Percentiles rank a stretch among this genome's conserved stretches.
Evolutionary conservation across 805 yeast genomes (phyloP).

Genomic region (Danielia oregonensis): DNA sequence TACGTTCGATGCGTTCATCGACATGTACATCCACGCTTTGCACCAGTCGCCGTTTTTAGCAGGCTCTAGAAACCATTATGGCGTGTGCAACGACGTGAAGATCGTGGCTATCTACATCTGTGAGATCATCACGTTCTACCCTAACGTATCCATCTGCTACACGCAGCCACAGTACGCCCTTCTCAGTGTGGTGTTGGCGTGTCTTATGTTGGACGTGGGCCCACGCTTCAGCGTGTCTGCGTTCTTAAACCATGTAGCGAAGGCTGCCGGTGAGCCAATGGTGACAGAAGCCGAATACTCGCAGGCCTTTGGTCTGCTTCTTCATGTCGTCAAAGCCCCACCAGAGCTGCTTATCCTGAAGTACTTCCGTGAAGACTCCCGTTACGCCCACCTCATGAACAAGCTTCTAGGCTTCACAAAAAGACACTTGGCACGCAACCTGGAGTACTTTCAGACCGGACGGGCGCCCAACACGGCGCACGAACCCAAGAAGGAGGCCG

Average conservation of each 20-base stretch:
- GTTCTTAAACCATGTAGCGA: constrained; percentile 17
- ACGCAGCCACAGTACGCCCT: constrained; percentile 47
- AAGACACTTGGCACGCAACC: constrained; percentile 17
- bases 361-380: constrained; percentile 37
- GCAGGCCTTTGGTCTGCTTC: constrained; percentile 19
- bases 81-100: constrained; percentile 42
- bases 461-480: constrained; percentile 2
- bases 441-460: constrained; percentile 6
- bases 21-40: constrained; percentile 45
- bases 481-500: constrained; percentile 1
- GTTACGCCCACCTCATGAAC: constrained; percentile 35
- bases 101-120: constrained; percentile 59
- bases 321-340: constrained; percentile 40
- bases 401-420: constrained; percentile 30
- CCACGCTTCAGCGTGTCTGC: constrained; percentile 19
- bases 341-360: constrained; percentile 46
- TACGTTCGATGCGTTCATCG: constrained; percentile 62
- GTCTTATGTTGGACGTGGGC: constrained; percentile 35
- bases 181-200: constrained; percentile 41
- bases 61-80: constrained; percentile 26
- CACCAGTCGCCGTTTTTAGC: constrained; percentile 21
- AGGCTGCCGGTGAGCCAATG: constrained; percentile 15
- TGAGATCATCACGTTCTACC: constrained; percentile 63
- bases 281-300: constrained; percentile 15
- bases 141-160: constrained; percentile 53